A percentile compares a stretch with the other conserved stretches of the same genome.
phyloP scores from a whole-genome alignment of 345 rosid species.

The Raphanus sativus region DNA sequence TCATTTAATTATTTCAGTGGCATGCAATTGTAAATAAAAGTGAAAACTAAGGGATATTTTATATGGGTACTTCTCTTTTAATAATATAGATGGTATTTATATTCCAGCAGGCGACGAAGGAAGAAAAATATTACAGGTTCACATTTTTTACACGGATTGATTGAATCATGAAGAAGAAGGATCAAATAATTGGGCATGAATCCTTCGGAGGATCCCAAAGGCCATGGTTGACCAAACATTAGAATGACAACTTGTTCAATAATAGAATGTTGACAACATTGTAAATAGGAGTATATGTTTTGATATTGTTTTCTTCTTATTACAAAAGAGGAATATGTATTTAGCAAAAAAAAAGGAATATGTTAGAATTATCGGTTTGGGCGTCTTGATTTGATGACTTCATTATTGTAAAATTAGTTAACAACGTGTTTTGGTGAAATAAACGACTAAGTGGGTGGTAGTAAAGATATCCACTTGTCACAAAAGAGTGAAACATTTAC shows the following conservation, averaged over 20 bases:
- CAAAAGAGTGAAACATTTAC: slow-evolving; percentile 15
- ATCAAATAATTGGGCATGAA: slow-evolving; percentile 27
- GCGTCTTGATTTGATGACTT: slow-evolving; percentile 31
- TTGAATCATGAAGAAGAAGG: slow-evolving; percentile 27
- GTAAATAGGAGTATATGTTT: not conserved
- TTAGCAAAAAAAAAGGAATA: not conserved
- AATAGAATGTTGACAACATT: slow-evolving; percentile 30
- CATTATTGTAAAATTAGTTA: slow-evolving; percentile 20
- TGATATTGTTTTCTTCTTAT: slow-evolving; percentile 10
- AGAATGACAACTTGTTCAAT: slow-evolving; percentile 43
- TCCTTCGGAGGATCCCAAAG: slow-evolving; percentile 42
- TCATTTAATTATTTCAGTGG: too few relatives aligned
- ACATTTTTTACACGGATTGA: slow-evolving; percentile 1
- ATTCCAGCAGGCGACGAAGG: slow-evolving; percentile 26
- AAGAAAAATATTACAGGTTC: slow-evolving; percentile 6
- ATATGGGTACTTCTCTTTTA: too few relatives aligned
- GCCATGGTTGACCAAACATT: slow-evolving; percentile 40
- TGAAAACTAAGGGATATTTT: too few relatives aligned
- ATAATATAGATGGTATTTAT: not conserved
- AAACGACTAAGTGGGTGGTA: slow-evolving; percentile 2
- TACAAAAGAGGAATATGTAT: not conserved
- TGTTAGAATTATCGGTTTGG: slow-evolving; percentile 31
- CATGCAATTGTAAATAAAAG: too few relatives aligned
- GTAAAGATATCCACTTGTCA: slow-evolving; percentile 27
- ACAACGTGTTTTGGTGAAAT: slow-evolving; percentile 15